Conservation (phyloP, 2,329 filamentous ascomycete species). For the Pseudogymnoascus sp. region DNA sequence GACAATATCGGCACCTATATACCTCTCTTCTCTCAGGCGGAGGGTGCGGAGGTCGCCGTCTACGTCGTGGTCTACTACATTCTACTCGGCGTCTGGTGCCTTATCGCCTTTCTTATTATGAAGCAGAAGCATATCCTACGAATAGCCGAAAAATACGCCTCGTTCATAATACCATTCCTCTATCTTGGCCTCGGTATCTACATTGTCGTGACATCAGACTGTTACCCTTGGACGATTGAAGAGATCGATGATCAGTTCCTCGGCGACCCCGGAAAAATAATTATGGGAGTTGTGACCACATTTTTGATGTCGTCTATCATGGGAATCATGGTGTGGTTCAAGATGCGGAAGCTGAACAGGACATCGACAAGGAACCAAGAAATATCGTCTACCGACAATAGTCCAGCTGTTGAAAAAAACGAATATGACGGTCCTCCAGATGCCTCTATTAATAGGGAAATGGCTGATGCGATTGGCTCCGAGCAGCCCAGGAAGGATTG, state of each 20-base stretch:
- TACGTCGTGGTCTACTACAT: slow-evolving; percentile 29
- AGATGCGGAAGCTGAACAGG: background rate
- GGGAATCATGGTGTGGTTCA: background rate
- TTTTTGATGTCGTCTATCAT: background rate
- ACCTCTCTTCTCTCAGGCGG: slow-evolving; percentile 28
- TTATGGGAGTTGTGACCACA: background rate
- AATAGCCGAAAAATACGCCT: slow-evolving; percentile 18
- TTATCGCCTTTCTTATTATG: slow-evolving; percentile 26
- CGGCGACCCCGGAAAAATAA: background rate
- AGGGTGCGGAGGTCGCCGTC: slow-evolving; percentile 27
- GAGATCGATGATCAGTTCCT: slow-evolving; percentile 25
- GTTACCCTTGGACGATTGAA: slow-evolving; percentile 29
- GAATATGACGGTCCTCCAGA: background rate
- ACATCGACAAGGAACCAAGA: background rate
- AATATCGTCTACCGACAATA: background rate
- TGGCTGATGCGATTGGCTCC: background rate
- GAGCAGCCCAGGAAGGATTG: background rate
- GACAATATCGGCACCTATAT: slow-evolving; percentile 32
- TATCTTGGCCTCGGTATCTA: slow-evolving; percentile 29
- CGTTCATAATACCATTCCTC: slow-evolving; percentile 24
- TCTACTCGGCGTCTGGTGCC: slow-evolving; percentile 27
- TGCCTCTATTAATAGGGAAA: background rate
- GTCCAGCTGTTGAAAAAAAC: background rate
- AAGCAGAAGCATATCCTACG: slow-evolving; percentile 26
- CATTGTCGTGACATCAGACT: slow-evolving; percentile 27